Conservation (phyloP, 2,329 filamentous ascomycete genomes). For the Fusarium ambrosium region DNA sequence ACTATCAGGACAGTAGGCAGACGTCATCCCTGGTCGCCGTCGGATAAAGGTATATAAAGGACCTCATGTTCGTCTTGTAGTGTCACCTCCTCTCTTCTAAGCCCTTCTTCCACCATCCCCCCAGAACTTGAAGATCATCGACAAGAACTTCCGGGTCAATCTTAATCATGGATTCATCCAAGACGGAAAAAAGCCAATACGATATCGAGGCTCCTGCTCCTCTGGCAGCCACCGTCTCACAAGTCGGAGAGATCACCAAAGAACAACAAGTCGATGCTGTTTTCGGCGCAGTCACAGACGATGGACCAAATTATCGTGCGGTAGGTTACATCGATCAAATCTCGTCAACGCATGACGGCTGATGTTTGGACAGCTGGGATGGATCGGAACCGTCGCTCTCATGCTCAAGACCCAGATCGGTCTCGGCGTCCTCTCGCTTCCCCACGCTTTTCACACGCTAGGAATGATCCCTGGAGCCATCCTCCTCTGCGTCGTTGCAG, state of each 20-base stretch:
- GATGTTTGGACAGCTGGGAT: conserved; percentile 53
- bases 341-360: neutral
- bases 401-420: conserved; percentile 64
- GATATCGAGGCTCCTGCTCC: neutral
- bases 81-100: neutral
- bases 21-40: neutral
- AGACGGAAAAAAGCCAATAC: neutral
- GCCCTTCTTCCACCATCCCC: neutral
- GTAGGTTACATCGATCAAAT: conserved; percentile 30
- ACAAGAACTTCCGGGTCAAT: neutral
- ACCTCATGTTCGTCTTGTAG: neutral
- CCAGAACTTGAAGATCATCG: neutral
- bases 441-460: conserved; percentile 59
- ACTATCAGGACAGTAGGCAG: neutral
- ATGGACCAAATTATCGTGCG: conserved; percentile 50
- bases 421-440: conserved; percentile 63
- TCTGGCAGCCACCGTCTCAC: neutral
- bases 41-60: neutral
- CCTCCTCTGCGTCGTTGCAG: conserved; percentile 55
- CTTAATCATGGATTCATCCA: neutral
- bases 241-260: neutral
- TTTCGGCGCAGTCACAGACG: conserved; percentile 48
- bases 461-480: conserved; percentile 63
- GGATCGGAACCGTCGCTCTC: conserved; percentile 60
- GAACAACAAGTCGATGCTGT: conserved; percentile 41